Evolutionary conservation across 345 rosid genomes (phyloP).

Genomic region (Hypericum androsaemum): DNA sequence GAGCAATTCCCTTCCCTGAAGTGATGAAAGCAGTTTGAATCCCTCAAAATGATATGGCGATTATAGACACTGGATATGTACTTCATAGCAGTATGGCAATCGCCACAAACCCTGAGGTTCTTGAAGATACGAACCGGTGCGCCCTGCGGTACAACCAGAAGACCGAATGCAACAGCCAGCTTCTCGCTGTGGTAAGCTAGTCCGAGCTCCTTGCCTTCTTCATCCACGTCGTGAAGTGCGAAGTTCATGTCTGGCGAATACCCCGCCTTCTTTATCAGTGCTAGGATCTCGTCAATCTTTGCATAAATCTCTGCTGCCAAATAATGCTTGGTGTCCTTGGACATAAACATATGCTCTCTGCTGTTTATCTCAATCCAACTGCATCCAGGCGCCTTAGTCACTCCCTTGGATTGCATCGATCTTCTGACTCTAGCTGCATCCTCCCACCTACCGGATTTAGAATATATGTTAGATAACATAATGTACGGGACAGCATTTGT

Average conservation of each 20-base stretch:
- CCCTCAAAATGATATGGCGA: conserved; percentile 66
- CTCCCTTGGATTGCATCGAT: conserved; percentile 59
- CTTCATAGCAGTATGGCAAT: conserved; percentile 81
- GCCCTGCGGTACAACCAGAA: conserved; percentile 42
- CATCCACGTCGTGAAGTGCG: conserved; percentile 69
- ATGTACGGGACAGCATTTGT: conserved; percentile 62
- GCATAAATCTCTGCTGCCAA: conserved; percentile 50
- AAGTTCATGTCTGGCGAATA: conserved; percentile 61
- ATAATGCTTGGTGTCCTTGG: conserved; percentile 72
- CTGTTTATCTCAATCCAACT: conserved; percentile 73
- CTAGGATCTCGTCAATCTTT: conserved; percentile 62
- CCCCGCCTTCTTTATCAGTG: conserved; percentile 62
- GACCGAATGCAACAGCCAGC: conserved; percentile 70
- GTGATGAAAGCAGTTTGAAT: conserved; percentile 90
- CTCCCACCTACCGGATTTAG: conserved; percentile 57
- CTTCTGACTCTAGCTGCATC: conserved; percentile 63
- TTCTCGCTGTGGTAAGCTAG: conserved; percentile 93
- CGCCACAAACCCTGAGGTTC: conserved; percentile 90
- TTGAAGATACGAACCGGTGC: conserved; percentile 73
- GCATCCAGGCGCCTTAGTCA: conserved; percentile 73
- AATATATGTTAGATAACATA: conserved; percentile 62
- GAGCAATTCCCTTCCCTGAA: conserved; percentile 72
- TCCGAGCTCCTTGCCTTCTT: conserved; percentile 62
- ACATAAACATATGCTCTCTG: conserved; percentile 49
- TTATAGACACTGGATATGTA: conserved; percentile 48